Evolutionary conservation across 2,329 filamentous ascomycete genomes (phyloP).

Genomic region (Aspergillus hiratsukae): DNA sequence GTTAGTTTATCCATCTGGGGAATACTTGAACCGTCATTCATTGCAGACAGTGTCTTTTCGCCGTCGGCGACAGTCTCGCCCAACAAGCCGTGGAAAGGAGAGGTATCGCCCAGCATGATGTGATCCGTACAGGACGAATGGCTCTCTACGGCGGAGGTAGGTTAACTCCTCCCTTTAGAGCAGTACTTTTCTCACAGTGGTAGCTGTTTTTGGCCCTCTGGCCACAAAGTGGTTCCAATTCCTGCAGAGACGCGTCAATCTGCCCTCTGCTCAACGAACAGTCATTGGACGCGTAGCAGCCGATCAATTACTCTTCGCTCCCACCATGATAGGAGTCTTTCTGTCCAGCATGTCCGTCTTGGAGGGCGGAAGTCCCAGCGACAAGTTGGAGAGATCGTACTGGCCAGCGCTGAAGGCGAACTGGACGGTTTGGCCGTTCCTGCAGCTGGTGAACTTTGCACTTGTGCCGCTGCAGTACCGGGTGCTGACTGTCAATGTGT

Average conservation of each 20-base stretch:
- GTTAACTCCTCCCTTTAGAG: neutral
- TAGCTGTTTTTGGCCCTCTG: conserved; percentile 12
- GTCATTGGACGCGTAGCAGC: conserved; percentile 9
- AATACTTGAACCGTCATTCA: neutral
- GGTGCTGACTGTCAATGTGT: conserved; percentile 12
- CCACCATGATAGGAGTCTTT: conserved; percentile 15
- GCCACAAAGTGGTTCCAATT: conserved; percentile 17
- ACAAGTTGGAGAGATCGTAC: conserved; percentile 11
- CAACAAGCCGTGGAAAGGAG: conserved; percentile 14
- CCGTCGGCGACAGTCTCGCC: conserved; percentile 12
- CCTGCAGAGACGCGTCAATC: conserved; percentile 7
- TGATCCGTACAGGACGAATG: conserved; percentile 9
- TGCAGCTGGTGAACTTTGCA: conserved; percentile 11
- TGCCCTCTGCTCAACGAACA: conserved; percentile 1
- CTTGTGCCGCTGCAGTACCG: conserved; percentile 13
- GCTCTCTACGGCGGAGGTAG: conserved; percentile 13
- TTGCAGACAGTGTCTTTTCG: conserved; percentile 8
- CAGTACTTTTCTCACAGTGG: neutral
- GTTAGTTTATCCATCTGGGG: neutral
- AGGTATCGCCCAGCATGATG: conserved; percentile 8
- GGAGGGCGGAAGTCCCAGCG: conserved; percentile 7
- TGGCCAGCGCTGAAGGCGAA: conserved; percentile 13
- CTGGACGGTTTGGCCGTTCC: conserved; percentile 12
- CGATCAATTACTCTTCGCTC: conserved; percentile 13
- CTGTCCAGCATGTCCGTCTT: conserved; percentile 14